phyloP scores from a whole-genome alignment of 768 basidiomycete species.

The Tylopilus vinaceipallidus region DNA sequence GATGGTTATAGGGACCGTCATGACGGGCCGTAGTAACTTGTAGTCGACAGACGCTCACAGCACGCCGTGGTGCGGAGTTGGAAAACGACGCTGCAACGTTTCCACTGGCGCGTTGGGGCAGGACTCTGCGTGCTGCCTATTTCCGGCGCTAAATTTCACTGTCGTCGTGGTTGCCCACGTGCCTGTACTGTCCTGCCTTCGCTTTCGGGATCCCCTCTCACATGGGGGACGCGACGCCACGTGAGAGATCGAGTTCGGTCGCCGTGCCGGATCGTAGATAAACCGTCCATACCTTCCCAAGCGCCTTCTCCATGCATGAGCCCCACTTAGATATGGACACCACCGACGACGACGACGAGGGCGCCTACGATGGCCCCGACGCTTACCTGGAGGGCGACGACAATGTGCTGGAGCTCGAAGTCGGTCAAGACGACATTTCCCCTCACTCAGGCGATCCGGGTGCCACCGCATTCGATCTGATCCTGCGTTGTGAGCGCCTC shows the following conservation, averaged over 20 bases:
- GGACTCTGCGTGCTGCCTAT: too few relatives aligned
- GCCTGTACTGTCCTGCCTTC: not conserved
- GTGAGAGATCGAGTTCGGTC: not conserved
- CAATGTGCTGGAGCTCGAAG: conserved; percentile 35
- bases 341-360: conserved; percentile 31
- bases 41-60: not conserved
- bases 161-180: too few relatives aligned
- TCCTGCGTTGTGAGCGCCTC: conserved; percentile 29
- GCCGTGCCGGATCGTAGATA: not conserved
- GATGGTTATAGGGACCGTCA: conserved; percentile 54
- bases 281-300: conserved; percentile 1
- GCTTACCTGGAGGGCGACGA: conserved; percentile 36
- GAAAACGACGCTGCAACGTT: too few relatives aligned
- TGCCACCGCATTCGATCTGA: conserved; percentile 22
- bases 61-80: conserved; percentile 25
- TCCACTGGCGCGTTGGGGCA: too few relatives aligned
- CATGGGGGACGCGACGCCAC: too few relatives aligned
- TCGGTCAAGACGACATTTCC: conserved; percentile 21
- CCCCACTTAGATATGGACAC: conserved; percentile 22
- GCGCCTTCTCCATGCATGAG: conserved; percentile 13
- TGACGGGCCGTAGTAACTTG: conserved; percentile 10
- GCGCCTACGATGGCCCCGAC: conserved; percentile 34
- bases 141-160: too few relatives aligned
- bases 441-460: not conserved
- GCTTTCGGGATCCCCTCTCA: too few relatives aligned